Evolutionary conservation across 202 grass and related monocot species (phyloP), one percentile per base, ranked within the genome.

Genomic region (Saccharum hybrid): DNA sequence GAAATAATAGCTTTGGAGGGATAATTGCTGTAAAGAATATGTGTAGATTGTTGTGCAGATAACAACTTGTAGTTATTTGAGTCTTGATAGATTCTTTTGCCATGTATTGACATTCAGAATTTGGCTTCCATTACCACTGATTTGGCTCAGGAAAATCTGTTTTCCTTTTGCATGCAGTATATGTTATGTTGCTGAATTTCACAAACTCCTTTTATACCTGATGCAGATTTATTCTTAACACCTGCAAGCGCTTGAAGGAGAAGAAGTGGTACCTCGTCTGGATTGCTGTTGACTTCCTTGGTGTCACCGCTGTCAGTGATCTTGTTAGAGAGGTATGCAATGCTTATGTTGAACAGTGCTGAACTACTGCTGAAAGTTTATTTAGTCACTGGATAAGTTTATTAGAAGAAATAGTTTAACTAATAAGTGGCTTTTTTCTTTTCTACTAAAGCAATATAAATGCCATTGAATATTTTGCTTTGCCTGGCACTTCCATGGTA

Each of bases 231-330:
- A 92, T 97, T 78, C 70, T 90, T 6, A 71, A 91, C 49, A 94
- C 90, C 64, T 97, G 92, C 83, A 97, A 88, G 52, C 88, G 69
- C 3, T 88, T 97, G 77, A 94, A 90, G 57, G 94, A 97, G 92
- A 91, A 90, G 45, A 97, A 94, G 46, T 93, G 86, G 12, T 94
- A 93, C 80, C 91, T 97, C 43, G 72, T 97, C 71, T 97, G 92
- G 94, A 94, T 89, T 34, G 87, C 92, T 84, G 71, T 93, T 68
- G 92, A 81, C 11, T 97, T 90, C 91, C 92, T 97, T 68, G 94
- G 92, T 34, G 84, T 91, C 77, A 90, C 92, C 84, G 90, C 78
- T 82, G 76, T 94, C 26, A 89, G 84, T 56, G 92, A 94, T 90
- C 90, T 97, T 81, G 90, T 94, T 5, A 93, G 82, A 89, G 94